Percentiles rank a stretch among this genome's conserved stretches.
Evolutionary conservation across 2,329 filamentous ascomycete genomes (phyloP).

Genomic region (Plenodomus biglobosus): DNA sequence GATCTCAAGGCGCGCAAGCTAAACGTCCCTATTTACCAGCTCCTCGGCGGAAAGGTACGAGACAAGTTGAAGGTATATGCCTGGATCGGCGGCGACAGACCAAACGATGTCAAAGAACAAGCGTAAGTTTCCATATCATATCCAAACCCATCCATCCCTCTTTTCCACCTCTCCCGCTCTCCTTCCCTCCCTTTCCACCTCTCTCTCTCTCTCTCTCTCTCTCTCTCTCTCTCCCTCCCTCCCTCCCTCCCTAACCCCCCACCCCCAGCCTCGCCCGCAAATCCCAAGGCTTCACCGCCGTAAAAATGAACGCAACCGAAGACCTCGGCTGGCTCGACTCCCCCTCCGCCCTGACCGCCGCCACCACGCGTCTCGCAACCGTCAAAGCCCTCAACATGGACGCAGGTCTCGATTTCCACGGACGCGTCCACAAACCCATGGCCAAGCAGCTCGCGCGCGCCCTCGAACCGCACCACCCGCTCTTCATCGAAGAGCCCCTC

Average conservation of each 20-base stretch:
- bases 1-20: constrained; percentile 69
- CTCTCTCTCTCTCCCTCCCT: too few species aligned
- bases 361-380: constrained; percentile 66
- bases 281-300: constrained; percentile 63
- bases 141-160: too few species aligned
- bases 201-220: too few species aligned
- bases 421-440: constrained; percentile 77
- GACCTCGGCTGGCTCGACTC: constrained; percentile 77
- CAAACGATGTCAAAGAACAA: constrained; percentile 64
- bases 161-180: too few species aligned
- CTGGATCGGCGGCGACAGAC: constrained; percentile 77
- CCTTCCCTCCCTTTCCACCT: too few species aligned
- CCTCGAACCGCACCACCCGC: constrained; percentile 66
- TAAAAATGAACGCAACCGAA: constrained; percentile 81
- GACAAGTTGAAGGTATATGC: constrained; percentile 71
- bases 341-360: constrained; percentile 62
- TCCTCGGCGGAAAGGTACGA: constrained; percentile 74
- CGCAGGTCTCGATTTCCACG: constrained; percentile 76
- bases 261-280: constrained; percentile 56
- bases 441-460: constrained; percentile 71
- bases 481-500: constrained; percentile 77
- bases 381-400: constrained; percentile 73
- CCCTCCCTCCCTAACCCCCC: too few species aligned
- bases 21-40: constrained; percentile 69
- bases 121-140: constrained; percentile 60